Evolutionary conservation across 768 basidiomycete genomes (phyloP), one percentile per base, ranked within the genome.

Genomic region (Galerina marginata): DNA sequence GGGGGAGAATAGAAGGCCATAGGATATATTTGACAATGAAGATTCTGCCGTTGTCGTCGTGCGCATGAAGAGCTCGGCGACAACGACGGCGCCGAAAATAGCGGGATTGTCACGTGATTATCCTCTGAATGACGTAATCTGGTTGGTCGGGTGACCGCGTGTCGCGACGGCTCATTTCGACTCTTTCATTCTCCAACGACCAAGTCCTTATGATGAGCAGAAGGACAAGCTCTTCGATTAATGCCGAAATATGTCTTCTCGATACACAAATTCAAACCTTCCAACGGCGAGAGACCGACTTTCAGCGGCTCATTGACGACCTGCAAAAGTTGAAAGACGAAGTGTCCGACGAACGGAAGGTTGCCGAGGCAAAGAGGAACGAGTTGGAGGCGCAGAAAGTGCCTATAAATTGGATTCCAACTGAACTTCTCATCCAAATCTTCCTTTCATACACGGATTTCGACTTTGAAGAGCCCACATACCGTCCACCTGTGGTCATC

Each of bases 331-430:
- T 81, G 56, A 77, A 75, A 63, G 73, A 71, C 43, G 74, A 76
- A 3, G 67, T 79, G 11, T 65, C 62, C 15, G 61, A 54, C 38
- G 78, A 84, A 66, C 76, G 68, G 53, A 62, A 65, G 58, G 65
- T 59, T 0, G 63, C 81, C 33, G 71, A 71, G 48, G 62, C 64
- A 38, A 73, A 70, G 58, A 66, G 71, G 40, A 63, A 58, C 20
- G 69, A 67, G 1, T 71, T 85, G n/a, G 69, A 80, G 46, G 74
- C 71, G 12, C 74, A 78, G 65, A 77, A 72, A 47, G 72, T 77
- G 25, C 83, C 84, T 14, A 75, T 84, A 56, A 79, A 83, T 61
- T 82, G 81, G 78, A 77, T 85, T 47, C 84, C 84, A 12, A 59
- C 74, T 39, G 84, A 86, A 62, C 68, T 85, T 16, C 76, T 86